These are phyloP conservation scores for Epipyxis sp. DNA, from an alignment of 108 stramenopile species.

Conservation along the genomic window DNA sequence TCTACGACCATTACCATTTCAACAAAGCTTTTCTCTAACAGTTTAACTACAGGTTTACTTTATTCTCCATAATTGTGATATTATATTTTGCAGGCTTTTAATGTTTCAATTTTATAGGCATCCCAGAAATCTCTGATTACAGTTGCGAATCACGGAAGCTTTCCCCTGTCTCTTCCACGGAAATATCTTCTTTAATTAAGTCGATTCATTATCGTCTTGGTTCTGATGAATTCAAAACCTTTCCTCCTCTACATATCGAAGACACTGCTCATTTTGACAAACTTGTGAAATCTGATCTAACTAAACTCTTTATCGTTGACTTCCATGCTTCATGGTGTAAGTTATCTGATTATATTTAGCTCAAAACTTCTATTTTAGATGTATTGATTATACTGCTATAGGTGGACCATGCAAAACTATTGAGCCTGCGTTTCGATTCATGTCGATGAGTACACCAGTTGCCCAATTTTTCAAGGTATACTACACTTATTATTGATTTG, in stretches of 20 bases:
- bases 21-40: too few relatives aligned
- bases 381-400: too few relatives aligned
- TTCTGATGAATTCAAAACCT: background rate
- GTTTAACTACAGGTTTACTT: too few relatives aligned
- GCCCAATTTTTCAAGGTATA: constrained; percentile 22
- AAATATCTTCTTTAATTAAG: constrained; percentile 11
- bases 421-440: constrained; percentile 1
- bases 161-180: background rate
- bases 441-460: constrained; percentile 25
- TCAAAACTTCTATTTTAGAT: too few relatives aligned
- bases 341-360: too few relatives aligned
- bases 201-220: background rate
- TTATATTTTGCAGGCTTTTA: too few relatives aligned
- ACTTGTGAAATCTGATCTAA: constrained; percentile 14
- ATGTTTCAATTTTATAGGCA: background rate
- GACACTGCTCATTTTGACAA: constrained; percentile 36
- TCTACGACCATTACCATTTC: background rate
- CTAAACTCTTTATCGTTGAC: constrained; percentile 16
- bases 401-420: constrained; percentile 34
- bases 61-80: too few relatives aligned
- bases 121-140: background rate
- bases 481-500: too few relatives aligned
- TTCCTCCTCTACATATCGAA: constrained; percentile 32
- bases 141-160: constrained; percentile 28
- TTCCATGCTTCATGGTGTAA: constrained; percentile 42